Evolutionary conservation across 1,284 basidiomycete species (phyloP).

Genomic region (Trametes versicolor): DNA sequence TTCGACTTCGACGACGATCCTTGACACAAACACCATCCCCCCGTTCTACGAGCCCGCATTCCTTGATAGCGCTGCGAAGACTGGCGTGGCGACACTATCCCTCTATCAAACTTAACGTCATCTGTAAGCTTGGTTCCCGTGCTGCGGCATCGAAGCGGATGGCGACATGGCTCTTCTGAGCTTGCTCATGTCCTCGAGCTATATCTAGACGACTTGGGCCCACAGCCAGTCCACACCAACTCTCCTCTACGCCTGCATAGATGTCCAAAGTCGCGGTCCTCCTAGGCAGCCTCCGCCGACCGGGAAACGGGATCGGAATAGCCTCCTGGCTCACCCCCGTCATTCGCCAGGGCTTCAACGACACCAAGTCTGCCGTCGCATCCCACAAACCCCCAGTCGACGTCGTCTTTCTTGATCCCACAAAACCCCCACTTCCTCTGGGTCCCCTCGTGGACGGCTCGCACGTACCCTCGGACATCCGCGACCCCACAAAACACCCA

Average conservation of each 20-base stretch:
- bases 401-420: conserved; percentile 40
- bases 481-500: conserved; percentile 38
- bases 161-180: conserved; percentile 21
- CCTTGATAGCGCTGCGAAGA: too few species aligned
- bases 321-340: conserved; percentile 41
- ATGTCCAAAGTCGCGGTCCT: conserved; percentile 41
- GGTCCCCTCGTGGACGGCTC: conserved; percentile 42
- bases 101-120: background rate
- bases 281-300: conserved; percentile 41
- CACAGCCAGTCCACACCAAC: background rate
- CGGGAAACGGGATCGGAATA: conserved; percentile 41
- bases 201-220: conserved; percentile 4
- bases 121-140: conserved; percentile 13
- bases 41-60: too few species aligned
- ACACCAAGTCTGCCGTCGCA: background rate
- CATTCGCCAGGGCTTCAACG: conserved; percentile 36
- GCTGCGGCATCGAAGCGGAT: conserved; percentile 17
- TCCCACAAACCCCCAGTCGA: conserved; percentile 16
- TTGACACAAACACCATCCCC: too few species aligned
- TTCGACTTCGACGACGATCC: too few species aligned
- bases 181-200: conserved; percentile 14
- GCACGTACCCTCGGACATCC: conserved; percentile 39
- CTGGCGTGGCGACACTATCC: too few species aligned
- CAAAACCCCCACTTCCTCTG: conserved; percentile 38
- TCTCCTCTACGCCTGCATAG: background rate